These are phyloP conservation scores for Luffa aegyptiaca DNA, from an alignment of 306 rosid genomes.

Conservation along the genomic window DNA sequence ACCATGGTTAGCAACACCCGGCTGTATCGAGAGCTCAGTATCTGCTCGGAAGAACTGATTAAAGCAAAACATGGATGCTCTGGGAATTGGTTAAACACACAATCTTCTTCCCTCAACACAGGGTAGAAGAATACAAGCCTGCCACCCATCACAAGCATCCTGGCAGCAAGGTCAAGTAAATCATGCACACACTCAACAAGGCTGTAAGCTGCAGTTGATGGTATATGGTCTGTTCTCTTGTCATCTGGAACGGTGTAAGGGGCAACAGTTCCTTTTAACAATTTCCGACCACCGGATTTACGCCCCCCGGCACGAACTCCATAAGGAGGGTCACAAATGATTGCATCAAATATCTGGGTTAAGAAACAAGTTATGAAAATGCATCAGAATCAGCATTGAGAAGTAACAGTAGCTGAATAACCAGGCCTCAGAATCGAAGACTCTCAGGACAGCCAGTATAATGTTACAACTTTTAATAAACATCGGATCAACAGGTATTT, in stretches of 20 bases:
- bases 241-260: conserved; percentile 86
- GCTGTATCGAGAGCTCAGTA: conserved; percentile 83
- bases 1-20: conserved; percentile 80
- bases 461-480: background rate
- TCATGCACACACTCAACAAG: conserved; percentile 93
- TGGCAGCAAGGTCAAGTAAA: conserved; percentile 84
- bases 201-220: conserved; percentile 86
- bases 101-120: conserved; percentile 69
- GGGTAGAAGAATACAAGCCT: conserved; percentile 96
- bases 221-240: conserved; percentile 83
- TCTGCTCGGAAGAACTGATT: conserved; percentile 73
- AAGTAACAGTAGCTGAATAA: background rate
- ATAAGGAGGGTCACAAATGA: conserved; percentile 98
- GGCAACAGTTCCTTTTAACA: conserved; percentile 65
- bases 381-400: background rate
- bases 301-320: conserved; percentile 99
- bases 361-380: conserved; percentile 9
- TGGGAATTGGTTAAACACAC: conserved; percentile 41
- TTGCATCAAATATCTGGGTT: conserved; percentile 69
- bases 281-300: conserved; percentile 90
- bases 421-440: background rate
- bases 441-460: background rate
- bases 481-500: background rate
- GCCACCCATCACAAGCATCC: conserved; percentile 68
- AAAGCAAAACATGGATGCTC: conserved; percentile 70